Percentiles rank a stretch among this genome's conserved stretches.
Evolutionary conservation across 768 basidiomycete genomes (phyloP).

Genomic region (Lactarius evosmus): DNA sequence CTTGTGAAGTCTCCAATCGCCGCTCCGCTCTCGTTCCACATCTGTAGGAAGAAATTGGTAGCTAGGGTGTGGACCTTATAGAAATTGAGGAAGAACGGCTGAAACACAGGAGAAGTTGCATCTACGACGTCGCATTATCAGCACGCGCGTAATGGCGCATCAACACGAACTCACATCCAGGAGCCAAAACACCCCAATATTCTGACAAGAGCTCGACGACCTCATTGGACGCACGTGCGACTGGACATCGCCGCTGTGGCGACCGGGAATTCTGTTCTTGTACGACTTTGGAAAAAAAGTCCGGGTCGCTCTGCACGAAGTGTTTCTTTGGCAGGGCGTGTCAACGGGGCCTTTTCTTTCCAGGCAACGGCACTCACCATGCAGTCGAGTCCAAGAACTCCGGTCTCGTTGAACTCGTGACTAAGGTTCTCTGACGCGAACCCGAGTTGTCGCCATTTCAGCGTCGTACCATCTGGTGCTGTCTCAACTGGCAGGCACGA

Average conservation of each 20-base stretch:
- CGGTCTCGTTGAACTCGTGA: constrained; percentile 74
- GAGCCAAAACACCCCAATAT: constrained; percentile 82
- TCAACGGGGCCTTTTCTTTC: not conserved
- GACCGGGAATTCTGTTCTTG: constrained; percentile 78
- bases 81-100: constrained; percentile 87
- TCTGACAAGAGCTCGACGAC: constrained; percentile 81
- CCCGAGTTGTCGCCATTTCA: constrained; percentile 78
- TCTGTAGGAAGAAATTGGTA: constrained; percentile 82
- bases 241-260: constrained; percentile 71
- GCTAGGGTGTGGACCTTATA: constrained; percentile 77
- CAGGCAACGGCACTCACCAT: constrained; percentile 46
- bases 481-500: constrained; percentile 54
- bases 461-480: constrained; percentile 45
- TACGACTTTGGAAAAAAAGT: constrained; percentile 75
- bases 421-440: constrained; percentile 72
- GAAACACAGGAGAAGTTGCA: constrained; percentile 75
- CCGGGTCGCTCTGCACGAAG: constrained; percentile 66
- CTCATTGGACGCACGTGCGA: constrained; percentile 81
- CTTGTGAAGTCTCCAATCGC: constrained; percentile 72
- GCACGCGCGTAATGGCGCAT: constrained; percentile 2
- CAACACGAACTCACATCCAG: constrained; percentile 59
- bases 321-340: constrained; percentile 44
- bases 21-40: constrained; percentile 89
- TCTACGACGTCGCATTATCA: constrained; percentile 41
- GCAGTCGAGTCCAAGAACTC: constrained; percentile 79